Percentiles rank a stretch among this genome's conserved stretches.
phyloP scores from a whole-genome alignment of 805 yeast species.

The Kazachstania martiniae region DNA sequence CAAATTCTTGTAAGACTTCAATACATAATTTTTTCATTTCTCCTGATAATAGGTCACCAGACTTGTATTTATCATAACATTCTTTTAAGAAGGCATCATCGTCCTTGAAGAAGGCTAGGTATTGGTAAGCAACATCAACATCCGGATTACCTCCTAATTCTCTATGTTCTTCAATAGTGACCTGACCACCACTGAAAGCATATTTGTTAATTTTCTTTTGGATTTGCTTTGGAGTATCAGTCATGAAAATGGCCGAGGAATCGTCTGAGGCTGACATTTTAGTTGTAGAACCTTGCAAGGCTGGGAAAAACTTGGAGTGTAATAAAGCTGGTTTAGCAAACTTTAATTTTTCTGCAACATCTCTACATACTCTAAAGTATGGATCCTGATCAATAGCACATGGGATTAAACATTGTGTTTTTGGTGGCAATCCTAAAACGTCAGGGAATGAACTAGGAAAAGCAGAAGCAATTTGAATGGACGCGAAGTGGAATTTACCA shows the following conservation, averaged over 20 bases:
- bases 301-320: slow-evolving; percentile 96
- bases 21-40: slow-evolving; percentile 87
- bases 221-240: slow-evolving; percentile 85
- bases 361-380: slow-evolving; percentile 93
- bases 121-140: slow-evolving; percentile 90
- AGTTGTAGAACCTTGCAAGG: slow-evolving; percentile 89
- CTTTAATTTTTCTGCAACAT: slow-evolving; percentile 88
- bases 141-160: slow-evolving; percentile 87
- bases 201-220: slow-evolving; percentile 91
- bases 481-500: slow-evolving; percentile 91
- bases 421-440: slow-evolving; percentile 71
- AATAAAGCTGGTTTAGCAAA: slow-evolving; percentile 84
- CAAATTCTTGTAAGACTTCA: slow-evolving; percentile 67
- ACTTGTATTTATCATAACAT: slow-evolving; percentile 53
- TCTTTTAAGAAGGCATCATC: slow-evolving; percentile 71
- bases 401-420: slow-evolving; percentile 94
- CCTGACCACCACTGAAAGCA: slow-evolving; percentile 93
- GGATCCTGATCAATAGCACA: slow-evolving; percentile 99
- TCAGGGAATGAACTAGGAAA: slow-evolving; percentile 95
- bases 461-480: slow-evolving; percentile 91
- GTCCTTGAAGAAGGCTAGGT: slow-evolving; percentile 76
- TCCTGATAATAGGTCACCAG: slow-evolving; percentile 81
- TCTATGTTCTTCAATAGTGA: slow-evolving; percentile 83
- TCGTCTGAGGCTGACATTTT: slow-evolving; percentile 96
- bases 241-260: slow-evolving; percentile 86